phyloP scores from a whole-genome alignment of 345 rosid species.

The Camelina hispida region DNA sequence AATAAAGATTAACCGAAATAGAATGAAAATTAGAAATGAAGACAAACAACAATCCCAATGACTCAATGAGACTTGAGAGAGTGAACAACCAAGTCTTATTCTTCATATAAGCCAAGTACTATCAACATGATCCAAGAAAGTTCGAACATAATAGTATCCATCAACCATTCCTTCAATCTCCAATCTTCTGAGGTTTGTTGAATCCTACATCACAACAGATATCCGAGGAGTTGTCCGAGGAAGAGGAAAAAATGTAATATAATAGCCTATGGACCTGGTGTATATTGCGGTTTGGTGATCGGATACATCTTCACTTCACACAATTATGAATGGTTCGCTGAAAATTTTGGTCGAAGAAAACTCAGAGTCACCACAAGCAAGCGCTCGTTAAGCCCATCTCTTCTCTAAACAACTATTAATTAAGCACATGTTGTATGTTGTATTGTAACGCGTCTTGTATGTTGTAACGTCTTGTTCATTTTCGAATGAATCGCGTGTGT shows the following conservation, averaged over 20 bases:
- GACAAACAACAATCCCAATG: too few species aligned
- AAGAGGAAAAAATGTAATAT: not conserved
- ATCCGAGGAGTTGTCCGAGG: not conserved
- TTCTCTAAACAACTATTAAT: not conserved
- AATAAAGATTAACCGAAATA: not conserved
- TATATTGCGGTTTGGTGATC: slow-evolving; percentile 6
- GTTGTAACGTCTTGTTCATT: not conserved
- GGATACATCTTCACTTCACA: slow-evolving; percentile 17
- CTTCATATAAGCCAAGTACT: slow-evolving; percentile 7
- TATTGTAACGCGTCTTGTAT: too few species aligned
- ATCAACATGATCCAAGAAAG: slow-evolving; percentile 8
- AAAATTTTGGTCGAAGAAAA: slow-evolving; percentile 13
- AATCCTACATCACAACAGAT: not conserved
- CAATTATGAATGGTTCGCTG: not conserved
- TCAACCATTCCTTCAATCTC: not conserved
- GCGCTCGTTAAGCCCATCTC: not conserved
- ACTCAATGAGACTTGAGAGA: too few species aligned
- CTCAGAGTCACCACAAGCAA: not conserved
- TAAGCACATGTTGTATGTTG: not conserved
- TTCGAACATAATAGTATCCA: not conserved
- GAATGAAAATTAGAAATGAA: too few species aligned
- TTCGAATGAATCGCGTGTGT: too few species aligned
- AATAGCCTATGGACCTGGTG: slow-evolving; percentile 18
- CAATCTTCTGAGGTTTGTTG: too few species aligned
- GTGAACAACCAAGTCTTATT: not conserved